Base-by-base conservation (phyloP, 73 alveolate species). In the Paramecium sonneborni region DNA sequence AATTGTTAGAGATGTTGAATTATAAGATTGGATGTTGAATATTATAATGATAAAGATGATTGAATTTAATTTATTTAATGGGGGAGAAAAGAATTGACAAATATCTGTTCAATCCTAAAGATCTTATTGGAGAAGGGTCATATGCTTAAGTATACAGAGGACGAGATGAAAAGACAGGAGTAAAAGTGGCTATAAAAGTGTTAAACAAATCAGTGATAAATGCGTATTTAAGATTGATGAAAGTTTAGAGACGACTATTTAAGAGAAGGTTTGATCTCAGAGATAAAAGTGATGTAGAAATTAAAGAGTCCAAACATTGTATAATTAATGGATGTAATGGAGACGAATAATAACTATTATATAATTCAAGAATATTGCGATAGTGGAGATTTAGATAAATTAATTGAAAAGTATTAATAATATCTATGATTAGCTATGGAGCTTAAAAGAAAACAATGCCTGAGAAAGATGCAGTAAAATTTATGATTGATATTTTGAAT, bases 101-200 rank as follows among this genome's bases (percentile, higher is more conserved):
- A 79, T 79, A 79, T 79, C 90, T 79, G 32, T 79, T 43, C 34
- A 79, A 34, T 79, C 90, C 69, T 24, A 79, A 79, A 32, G 90
- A 79, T 79, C 14, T 79, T 2, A 88, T 88, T 44, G 94, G 94
- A 20, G 79, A 76, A 7, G 94, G 94, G 3, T 88, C 94, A 21
- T 88, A 88, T 70, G 94, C 94, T 10, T 44, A 88, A 28, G 94
- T 88, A 9, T 88, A 70, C 76, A 88, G 84, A 44, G 94, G 94
- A 39, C 41, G 87, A 69, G 94, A 88, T 44, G 87, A 82, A 70
- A 82, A 88, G 74, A 88, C 94, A n/a, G 91, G 91, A 24, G 48
- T 56, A 48, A 82, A 76, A 72, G 94, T 88, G 7, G 94, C 94
- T 18, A 88, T 88, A 38, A 88, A 88, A 69, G 87, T 88, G 84